A percentile compares a stretch with the other conserved stretches of the same genome.
phyloP scores from a whole-genome alignment of 1,139 yeast species.

The Pneumocystis oryctolagi region DNA sequence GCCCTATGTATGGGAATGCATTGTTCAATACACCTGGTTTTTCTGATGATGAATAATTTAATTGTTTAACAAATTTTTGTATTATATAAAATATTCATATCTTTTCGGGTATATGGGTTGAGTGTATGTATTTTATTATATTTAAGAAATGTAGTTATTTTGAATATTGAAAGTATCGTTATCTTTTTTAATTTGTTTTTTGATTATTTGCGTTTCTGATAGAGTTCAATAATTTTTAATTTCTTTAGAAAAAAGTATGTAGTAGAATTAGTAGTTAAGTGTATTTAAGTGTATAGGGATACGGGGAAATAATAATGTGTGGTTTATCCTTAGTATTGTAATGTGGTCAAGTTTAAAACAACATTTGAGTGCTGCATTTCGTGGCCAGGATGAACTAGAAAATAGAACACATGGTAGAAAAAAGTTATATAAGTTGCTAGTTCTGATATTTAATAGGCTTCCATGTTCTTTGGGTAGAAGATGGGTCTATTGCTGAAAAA shows the following conservation, averaged over 20 bases:
- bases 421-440: not conserved
- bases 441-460: slow-evolving; percentile 28
- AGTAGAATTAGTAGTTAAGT: not conserved
- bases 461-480: slow-evolving; percentile 38
- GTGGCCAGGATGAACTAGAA: not conserved
- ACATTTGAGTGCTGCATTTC: not conserved
- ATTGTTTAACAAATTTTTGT: not conserved
- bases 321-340: not conserved
- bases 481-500: slow-evolving; percentile 29
- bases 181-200: not conserved
- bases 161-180: not conserved
- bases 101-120: not conserved
- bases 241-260: not conserved
- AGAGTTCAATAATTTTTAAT: not conserved
- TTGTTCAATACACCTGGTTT: not conserved
- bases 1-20: not conserved
- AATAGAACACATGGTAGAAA: not conserved
- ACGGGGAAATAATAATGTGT: not conserved
- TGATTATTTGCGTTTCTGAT: not conserved
- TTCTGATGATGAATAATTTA: not conserved
- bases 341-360: not conserved
- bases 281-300: not conserved
- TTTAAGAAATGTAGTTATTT: not conserved
- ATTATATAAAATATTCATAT: not conserved
- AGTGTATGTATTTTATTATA: not conserved